Base-by-base conservation (phyloP, 129 eudicot genomes). In the Kitagawia praeruptora region DNA sequence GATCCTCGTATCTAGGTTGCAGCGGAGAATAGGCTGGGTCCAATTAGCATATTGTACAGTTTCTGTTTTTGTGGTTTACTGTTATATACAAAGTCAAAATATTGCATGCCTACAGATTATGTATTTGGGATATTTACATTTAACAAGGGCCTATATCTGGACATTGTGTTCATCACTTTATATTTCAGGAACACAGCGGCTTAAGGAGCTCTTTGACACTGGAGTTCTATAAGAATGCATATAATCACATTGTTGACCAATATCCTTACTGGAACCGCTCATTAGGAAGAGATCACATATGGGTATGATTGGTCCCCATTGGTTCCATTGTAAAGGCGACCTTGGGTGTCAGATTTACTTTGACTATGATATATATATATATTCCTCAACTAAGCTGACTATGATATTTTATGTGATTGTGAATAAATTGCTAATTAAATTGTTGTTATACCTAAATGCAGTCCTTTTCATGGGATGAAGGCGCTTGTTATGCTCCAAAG, bases 401-500 rank as follows among this genome's bases (percentile, higher is more conserved):
- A 23, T 67, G 25, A 56, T 25, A 25, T 42, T 77, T 11, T 77
- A 1, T 71, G n/a, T 41, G 61, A 16, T 58, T 34, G 2, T 15
- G 9, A 38, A 12, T 70, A 70, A 15, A 39, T 37, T 69, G 77
- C 78, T 82, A 84, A 84, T 54, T 21, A 75, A 48, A 63, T 48
- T 77, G 37, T 70, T 34, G 13, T 27, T 82, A 25, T 72, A 37
- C 82, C 85, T 79, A 66, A 82, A 85, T 83, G 86, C 94, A 95
- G 98, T 95, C 87, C 53, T 95, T 95, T 87, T 90, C 97, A 37
- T 95, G 98, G 98, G 98, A 95, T 80, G 98, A 95, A 85, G 96
- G 98, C 81, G 98, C 98, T 75, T 95, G 98, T 88, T 95, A 90
- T 89, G 98, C 98, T 47, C 98, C 98, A 2, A 95, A 92, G 87